phyloP scores from a whole-genome alignment of 2,329 filamentous ascomycete genomes.

The Xenoacremonium recifei region DNA sequence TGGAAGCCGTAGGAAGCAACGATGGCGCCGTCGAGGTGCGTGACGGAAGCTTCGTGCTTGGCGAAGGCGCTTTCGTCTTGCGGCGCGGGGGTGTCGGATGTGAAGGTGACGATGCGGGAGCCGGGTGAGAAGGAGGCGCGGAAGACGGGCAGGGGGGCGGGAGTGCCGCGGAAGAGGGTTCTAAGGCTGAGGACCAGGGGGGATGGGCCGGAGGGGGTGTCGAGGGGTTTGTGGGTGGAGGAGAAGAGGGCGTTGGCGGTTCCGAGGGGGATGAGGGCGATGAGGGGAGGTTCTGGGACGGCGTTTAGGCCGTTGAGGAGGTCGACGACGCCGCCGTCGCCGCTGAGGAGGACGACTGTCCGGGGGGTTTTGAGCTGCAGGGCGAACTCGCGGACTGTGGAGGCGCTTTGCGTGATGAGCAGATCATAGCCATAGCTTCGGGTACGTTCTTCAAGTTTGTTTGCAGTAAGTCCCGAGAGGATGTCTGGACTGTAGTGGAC shows the following conservation, averaged over 20 bases:
- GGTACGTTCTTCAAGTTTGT: no score
- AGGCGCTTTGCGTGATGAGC: conserved; percentile 60
- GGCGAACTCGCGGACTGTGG: conserved; percentile 66
- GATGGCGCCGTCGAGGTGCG: conserved; percentile 68
- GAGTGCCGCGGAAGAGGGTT: conserved; percentile 57
- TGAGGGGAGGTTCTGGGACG: conserved; percentile 32
- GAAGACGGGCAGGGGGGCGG: conserved; percentile 61
- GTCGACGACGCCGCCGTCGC: conserved; percentile 85
- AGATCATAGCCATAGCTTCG: conserved; percentile 30
- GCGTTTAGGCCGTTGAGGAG: conserved; percentile 61
- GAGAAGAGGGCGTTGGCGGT: conserved; percentile 66
- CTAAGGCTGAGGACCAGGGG: conserved; percentile 50
- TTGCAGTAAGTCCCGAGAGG: no score
- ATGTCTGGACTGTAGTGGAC: background rate
- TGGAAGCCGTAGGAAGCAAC: conserved; percentile 91
- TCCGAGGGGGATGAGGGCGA: conserved; percentile 59
- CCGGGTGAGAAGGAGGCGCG: conserved; percentile 59
- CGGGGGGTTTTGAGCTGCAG: conserved; percentile 31
- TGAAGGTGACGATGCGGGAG: conserved; percentile 45
- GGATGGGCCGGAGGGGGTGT: conserved; percentile 38
- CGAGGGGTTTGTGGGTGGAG: conserved; percentile 58
- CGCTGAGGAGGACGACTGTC: conserved; percentile 76
- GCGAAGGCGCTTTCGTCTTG: conserved; percentile 13
- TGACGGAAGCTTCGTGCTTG: conserved; percentile 32
- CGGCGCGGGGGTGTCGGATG: conserved; percentile 2